Percentiles rank a stretch among this genome's conserved stretches.
phyloP scores from a whole-genome alignment of 2,329 filamentous ascomycete species.

The Ophiostoma sp. region DNA sequence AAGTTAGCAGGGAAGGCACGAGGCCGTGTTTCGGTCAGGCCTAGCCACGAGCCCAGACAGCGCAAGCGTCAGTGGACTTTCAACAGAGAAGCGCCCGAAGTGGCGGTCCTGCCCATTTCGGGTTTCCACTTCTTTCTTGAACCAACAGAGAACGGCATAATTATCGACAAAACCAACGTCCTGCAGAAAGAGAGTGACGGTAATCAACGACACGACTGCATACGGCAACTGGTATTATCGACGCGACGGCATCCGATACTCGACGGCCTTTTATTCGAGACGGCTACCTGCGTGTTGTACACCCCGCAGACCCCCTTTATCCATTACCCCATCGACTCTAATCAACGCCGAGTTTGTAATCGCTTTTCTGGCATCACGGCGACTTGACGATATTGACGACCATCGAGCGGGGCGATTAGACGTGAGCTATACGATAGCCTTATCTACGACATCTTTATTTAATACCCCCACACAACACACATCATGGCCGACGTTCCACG shows the following conservation, averaged over 20 bases:
- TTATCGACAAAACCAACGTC: conserved; percentile 7
- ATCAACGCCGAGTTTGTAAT: conserved; percentile 2
- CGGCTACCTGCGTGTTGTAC: not conserved
- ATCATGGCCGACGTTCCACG: conserved; percentile 66
- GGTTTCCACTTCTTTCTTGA: not conserved
- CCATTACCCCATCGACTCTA: not conserved
- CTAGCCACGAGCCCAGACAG: conserved; percentile 7
- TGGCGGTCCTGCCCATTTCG: not conserved
- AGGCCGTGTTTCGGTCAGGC: conserved; percentile 15
- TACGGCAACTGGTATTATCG: not conserved
- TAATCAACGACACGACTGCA: not conserved
- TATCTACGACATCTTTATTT: not conserved
- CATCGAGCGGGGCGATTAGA: not conserved
- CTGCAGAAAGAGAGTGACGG: not conserved
- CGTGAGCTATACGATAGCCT: not conserved
- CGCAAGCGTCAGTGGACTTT: not conserved
- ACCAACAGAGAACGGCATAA: not conserved
- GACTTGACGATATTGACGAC: not conserved
- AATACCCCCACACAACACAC: conserved; percentile 27
- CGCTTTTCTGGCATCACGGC: not conserved
- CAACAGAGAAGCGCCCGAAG: not conserved
- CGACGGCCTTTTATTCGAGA: too few relatives aligned
- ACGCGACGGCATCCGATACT: not conserved
- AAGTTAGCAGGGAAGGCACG: not conserved
- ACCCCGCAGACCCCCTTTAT: not conserved